phyloP scores from a whole-genome alignment of 176 grass and related monocot genomes.

The Zizania latifolia region DNA sequence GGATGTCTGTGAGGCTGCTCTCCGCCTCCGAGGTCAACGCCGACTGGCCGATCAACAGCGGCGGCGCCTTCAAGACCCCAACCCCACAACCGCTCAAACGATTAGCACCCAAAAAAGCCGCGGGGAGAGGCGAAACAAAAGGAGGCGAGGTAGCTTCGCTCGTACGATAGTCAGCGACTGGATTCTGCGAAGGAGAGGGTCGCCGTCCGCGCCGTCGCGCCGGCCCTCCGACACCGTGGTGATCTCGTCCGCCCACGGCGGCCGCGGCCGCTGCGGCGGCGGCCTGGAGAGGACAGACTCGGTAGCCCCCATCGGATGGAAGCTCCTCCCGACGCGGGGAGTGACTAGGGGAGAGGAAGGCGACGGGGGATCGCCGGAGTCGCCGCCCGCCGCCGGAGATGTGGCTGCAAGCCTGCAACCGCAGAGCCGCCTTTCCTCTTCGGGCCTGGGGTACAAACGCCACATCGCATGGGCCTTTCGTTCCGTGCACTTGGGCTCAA shows the following conservation, averaged over 20 bases:
- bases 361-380: neutral
- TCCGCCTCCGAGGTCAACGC: slow-evolving; percentile 37
- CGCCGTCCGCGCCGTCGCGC: slow-evolving; percentile 24
- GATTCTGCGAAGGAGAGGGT: slow-evolving; percentile 51
- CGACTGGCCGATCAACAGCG: slow-evolving; percentile 39
- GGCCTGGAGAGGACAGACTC: slow-evolving; percentile 42
- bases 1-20: slow-evolving; percentile 65
- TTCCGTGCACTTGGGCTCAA: neutral
- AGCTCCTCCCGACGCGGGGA: neutral
- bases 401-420: neutral
- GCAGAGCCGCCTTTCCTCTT: neutral
- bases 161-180: slow-evolving; percentile 50
- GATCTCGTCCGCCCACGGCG: slow-evolving; percentile 63
- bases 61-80: slow-evolving; percentile 45
- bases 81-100: neutral
- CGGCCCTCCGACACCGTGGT: slow-evolving; percentile 55
- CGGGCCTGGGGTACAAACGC: neutral
- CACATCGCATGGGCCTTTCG: neutral
- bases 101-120: neutral
- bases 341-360: neutral
- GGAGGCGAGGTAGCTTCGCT: neutral
- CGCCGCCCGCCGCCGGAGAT: neutral
- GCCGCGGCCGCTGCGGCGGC: slow-evolving; percentile 12
- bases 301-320: slow-evolving; percentile 42
- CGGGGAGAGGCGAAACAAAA: neutral